Conservation (phyloP, 164 flowering plant genomes). For the Sedum album region DNA sequence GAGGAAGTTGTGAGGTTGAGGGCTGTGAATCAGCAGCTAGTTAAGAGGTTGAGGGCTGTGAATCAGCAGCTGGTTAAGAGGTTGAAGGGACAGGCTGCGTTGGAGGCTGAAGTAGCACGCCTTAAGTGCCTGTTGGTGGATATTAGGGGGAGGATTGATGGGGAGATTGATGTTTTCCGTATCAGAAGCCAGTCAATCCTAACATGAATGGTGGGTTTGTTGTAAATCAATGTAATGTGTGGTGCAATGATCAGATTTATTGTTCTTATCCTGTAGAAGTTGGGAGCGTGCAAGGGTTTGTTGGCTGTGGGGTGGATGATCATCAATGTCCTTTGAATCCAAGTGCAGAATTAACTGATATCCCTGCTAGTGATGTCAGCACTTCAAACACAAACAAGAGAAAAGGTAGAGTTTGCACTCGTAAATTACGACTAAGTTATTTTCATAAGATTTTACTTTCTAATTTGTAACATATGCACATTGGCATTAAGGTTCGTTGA, state of each 20-base stretch:
- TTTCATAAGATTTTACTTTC: no score
- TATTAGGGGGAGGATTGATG: constrained; percentile 94
- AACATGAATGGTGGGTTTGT: constrained; percentile 33
- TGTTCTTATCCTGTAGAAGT: constrained; percentile 38
- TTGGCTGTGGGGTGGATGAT: constrained; percentile 46
- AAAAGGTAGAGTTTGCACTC: constrained; percentile 36
- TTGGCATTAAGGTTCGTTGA: no score
- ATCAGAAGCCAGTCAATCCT: constrained; percentile 35
- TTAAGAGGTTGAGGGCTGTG: constrained; percentile 44
- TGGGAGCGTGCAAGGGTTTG: constrained; percentile 17
- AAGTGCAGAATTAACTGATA: constrained; percentile 25
- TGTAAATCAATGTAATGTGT: constrained; percentile 67
- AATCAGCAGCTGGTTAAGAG: constrained; percentile 81
- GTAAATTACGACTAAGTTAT: no score
- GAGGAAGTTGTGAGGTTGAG: constrained; percentile 88
- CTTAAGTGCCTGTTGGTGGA: constrained; percentile 94
- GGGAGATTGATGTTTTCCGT: constrained; percentile 91
- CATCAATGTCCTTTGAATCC: constrained; percentile 45
- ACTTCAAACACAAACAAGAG: constrained; percentile 36
- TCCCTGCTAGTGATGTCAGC: constrained; percentile 13
- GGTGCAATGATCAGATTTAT: constrained; percentile 49
- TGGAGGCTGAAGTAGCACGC: constrained; percentile 84
- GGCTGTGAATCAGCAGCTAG: no score
- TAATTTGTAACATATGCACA: no score
- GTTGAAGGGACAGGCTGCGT: constrained; percentile 77